Percentiles rank a stretch among this genome's conserved stretches.
Conservation (phyloP, 192 early-diverging fungal species). For the Mortierella alpina region DNA sequence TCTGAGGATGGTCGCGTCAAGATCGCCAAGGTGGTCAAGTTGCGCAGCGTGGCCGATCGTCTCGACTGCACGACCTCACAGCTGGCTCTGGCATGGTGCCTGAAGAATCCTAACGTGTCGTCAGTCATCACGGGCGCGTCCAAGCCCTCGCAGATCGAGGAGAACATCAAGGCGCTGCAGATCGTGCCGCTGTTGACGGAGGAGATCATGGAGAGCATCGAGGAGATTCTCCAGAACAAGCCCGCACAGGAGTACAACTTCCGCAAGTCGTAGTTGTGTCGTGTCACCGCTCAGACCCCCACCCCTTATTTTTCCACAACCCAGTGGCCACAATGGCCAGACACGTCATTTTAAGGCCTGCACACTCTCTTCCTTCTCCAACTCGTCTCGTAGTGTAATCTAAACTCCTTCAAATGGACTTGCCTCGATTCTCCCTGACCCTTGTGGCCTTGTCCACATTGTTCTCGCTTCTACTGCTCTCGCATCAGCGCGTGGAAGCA, state of each 20-base stretch:
- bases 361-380: no score
- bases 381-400: background rate
- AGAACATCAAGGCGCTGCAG: constrained; percentile 75
- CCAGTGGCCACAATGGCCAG: no score
- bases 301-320: no score
- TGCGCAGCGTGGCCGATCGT: constrained; percentile 32
- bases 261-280: constrained; percentile 51
- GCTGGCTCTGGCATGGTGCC: constrained; percentile 53
- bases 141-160: constrained; percentile 73
- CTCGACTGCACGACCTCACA: constrained; percentile 39
- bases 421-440: background rate
- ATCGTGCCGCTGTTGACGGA: constrained; percentile 70
- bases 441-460: background rate
- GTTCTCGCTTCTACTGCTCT: constrained; percentile 1
- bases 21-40: constrained; percentile 68
- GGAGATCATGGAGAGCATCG: constrained; percentile 76
- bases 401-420: constrained; percentile 11
- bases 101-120: constrained; percentile 71
- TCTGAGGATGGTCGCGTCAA: constrained; percentile 76
- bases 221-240: constrained; percentile 77
- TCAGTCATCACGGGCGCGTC: constrained; percentile 78
- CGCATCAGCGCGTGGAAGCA: constrained; percentile 33
- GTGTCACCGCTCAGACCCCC: no score
- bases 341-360: no score
- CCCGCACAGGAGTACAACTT: constrained; percentile 67